Evolutionary conservation across 169 alveolate species (phyloP).

Genomic region (Eimeria nieschulzi): DNA sequence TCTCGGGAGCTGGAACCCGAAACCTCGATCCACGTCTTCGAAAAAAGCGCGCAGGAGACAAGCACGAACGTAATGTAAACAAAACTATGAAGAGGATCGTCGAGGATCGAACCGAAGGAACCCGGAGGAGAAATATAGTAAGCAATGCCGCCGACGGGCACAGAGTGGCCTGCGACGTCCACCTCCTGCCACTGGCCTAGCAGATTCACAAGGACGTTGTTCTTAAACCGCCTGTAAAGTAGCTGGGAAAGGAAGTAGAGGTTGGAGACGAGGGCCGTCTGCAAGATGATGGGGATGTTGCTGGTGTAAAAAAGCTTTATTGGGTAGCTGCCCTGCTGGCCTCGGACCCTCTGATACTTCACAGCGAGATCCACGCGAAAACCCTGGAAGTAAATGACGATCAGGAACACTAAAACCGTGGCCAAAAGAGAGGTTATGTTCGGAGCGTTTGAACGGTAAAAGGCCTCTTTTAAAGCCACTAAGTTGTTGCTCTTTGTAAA

Average conservation of each 20-base stretch:
- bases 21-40: slow-evolving; percentile 99
- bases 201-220: slow-evolving; percentile 93
- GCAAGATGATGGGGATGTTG: slow-evolving; percentile 99
- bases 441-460: slow-evolving; percentile 98
- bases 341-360: slow-evolving; percentile 95
- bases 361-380: slow-evolving; percentile 98
- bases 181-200: slow-evolving; percentile 97
- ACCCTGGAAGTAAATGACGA: slow-evolving; percentile 99
- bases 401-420: slow-evolving; percentile 96
- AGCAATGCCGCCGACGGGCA: slow-evolving; percentile 99
- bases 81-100: slow-evolving; percentile 98
- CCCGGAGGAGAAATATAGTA: slow-evolving; percentile 99
- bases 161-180: slow-evolving; percentile 95
- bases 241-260: slow-evolving; percentile 99
- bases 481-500: slow-evolving; percentile 93
- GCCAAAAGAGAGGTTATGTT: slow-evolving; percentile 97
- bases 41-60: slow-evolving; percentile 98
- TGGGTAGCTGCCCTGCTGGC: slow-evolving; percentile 98
- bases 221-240: slow-evolving; percentile 96
- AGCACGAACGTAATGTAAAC: slow-evolving; percentile 97
- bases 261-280: slow-evolving; percentile 97
- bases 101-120: slow-evolving; percentile 90
- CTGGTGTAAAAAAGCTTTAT: slow-evolving; percentile 99
- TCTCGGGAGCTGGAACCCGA: slow-evolving; percentile 99
- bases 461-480: slow-evolving; percentile 94